Evolutionary conservation across 257 asterid genomes (phyloP).

Genomic region (Primulina huaijiensis): DNA sequence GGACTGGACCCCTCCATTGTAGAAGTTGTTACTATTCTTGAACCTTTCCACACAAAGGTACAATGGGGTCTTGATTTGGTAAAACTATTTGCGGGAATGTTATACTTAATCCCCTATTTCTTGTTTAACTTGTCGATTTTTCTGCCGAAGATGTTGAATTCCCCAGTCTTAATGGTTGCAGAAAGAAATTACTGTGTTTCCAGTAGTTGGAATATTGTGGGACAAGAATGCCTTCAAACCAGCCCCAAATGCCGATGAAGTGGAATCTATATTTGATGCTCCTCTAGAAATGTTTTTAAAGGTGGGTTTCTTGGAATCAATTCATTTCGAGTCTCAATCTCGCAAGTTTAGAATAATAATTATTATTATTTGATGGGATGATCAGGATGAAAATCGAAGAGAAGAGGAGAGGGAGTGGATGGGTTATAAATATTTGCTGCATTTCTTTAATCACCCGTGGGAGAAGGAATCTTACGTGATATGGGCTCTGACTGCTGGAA

Average conservation of each 20-base stretch:
- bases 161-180: conserved; percentile 29
- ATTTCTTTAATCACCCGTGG: conserved; percentile 60
- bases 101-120: not conserved
- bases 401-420: conserved; percentile 58
- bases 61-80: not conserved
- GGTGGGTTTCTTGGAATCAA: conserved; percentile 33
- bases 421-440: conserved; percentile 59
- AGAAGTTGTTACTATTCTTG: conserved; percentile 55
- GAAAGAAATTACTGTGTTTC: conserved; percentile 54
- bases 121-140: not conserved
- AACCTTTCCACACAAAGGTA: conserved; percentile 58
- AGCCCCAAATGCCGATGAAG: conserved; percentile 60
- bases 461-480: conserved; percentile 43
- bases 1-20: conserved; percentile 78
- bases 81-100: not conserved
- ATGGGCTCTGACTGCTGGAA: conserved; percentile 87
- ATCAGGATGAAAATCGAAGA: conserved; percentile 67
- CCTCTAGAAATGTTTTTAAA: conserved; percentile 82
- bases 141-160: conserved; percentile 11
- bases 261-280: conserved; percentile 70
- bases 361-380: not conserved
- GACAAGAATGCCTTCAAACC: conserved; percentile 47
- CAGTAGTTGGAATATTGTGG: conserved; percentile 78
- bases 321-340: not conserved
- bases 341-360: not conserved